Conservation (phyloP, 352 stramenopile species). For the Pythium pectinolyticum region DNA sequence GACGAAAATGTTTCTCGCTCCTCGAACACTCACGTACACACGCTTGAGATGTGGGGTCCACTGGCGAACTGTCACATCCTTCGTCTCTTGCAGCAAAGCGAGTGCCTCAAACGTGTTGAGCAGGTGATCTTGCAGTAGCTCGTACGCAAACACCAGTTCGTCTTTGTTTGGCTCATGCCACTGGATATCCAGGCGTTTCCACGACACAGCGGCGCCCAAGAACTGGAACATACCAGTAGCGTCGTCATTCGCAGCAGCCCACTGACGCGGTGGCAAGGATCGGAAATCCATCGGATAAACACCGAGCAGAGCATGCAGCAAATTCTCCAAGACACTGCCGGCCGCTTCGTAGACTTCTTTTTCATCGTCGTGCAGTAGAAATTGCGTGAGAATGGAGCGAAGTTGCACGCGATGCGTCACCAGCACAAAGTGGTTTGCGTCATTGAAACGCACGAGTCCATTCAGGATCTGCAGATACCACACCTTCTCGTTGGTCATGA, state of each 20-base stretch:
- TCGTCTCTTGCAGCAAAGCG: conserved; percentile 20
- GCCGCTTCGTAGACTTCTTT: conserved; percentile 64
- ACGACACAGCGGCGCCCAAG: conserved; percentile 49
- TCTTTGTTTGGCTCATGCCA: conserved; percentile 65
- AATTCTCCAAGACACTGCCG: conserved; percentile 39
- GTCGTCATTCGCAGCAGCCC: conserved; percentile 37
- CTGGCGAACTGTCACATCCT: conserved; percentile 42
- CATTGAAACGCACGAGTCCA: conserved; percentile 49
- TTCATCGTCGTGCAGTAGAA: conserved; percentile 42
- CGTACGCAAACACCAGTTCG: conserved; percentile 54
- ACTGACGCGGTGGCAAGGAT: conserved; percentile 50
- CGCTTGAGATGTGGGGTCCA: conserved; percentile 54
- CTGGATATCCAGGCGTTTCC: conserved; percentile 45
- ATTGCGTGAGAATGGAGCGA: conserved; percentile 44
- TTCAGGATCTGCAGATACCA: conserved; percentile 63
- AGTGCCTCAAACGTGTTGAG: conserved; percentile 36
- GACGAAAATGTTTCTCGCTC: conserved; percentile 53
- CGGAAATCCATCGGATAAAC: conserved; percentile 67
- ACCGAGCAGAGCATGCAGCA: conserved; percentile 44
- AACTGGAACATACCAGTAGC: conserved; percentile 61
- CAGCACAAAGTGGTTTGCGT: conserved; percentile 29
- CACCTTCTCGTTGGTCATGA: conserved; percentile 68
- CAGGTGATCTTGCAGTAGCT: conserved; percentile 55
- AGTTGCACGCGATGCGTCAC: conserved; percentile 43
- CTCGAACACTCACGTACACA: conserved; percentile 43